phyloP scores from a whole-genome alignment of 2,329 filamentous ascomycete genomes.

The Arachnopeziza araneosa region DNA sequence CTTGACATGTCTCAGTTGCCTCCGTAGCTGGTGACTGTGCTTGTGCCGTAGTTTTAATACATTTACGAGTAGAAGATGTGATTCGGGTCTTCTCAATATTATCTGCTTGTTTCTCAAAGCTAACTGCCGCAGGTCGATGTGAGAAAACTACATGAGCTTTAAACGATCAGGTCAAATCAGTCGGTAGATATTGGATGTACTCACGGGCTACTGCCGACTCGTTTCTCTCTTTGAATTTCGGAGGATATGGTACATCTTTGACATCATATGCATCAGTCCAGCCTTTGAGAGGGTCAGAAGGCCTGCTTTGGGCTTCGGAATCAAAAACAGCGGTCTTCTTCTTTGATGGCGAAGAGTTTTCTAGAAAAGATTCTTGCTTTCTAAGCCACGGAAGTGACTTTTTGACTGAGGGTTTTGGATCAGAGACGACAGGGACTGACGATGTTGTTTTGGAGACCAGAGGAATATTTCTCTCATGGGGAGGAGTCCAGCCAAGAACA shows the following conservation, averaged over 20 bases:
- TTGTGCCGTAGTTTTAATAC: not conserved
- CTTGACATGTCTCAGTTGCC: not conserved
- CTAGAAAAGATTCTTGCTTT: slow-evolving; percentile 12
- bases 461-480: slow-evolving; percentile 10
- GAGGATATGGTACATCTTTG: not conserved
- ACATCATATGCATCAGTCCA: slow-evolving; percentile 1
- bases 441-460: not conserved
- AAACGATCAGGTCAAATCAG: not conserved
- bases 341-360: slow-evolving; percentile 2
- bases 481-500: slow-evolving; percentile 19
- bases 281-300: slow-evolving; percentile 8
- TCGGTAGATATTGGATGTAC: not conserved
- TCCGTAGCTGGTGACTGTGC: not conserved
- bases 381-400: slow-evolving; percentile 26
- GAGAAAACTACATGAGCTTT: not conserved
- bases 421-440: not conserved
- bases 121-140: not conserved
- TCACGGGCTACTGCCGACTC: not conserved
- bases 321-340: not conserved
- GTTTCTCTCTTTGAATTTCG: not conserved
- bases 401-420: slow-evolving; percentile 7
- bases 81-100: not conserved
- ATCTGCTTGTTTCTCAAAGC: not conserved
- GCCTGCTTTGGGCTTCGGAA: not conserved
- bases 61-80: not conserved